phyloP scores from a whole-genome alignment of 2,329 filamentous ascomycete genomes.

The Tolypocladium ophioglossoides region DNA sequence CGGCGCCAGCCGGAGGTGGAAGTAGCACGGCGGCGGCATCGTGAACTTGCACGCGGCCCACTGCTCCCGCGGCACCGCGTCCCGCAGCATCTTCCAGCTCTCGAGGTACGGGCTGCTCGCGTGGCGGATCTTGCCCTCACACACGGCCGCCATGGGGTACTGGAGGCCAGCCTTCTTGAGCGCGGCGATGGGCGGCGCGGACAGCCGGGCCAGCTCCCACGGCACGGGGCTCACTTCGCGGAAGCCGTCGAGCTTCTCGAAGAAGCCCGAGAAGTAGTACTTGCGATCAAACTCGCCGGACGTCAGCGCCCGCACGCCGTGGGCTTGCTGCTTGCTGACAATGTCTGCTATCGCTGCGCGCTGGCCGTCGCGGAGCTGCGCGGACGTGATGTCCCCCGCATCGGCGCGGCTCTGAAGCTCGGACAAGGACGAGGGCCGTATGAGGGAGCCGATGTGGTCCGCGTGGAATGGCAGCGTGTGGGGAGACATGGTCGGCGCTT shows the following conservation, averaged over 20 bases:
- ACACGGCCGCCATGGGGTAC: constrained; percentile 28
- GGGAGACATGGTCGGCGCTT: constrained; percentile 9
- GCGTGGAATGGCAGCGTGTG: constrained; percentile 49
- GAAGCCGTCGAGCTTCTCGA: constrained; percentile 33
- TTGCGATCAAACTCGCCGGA: constrained; percentile 57
- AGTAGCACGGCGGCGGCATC: constrained; percentile 57
- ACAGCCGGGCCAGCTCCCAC: constrained; percentile 24
- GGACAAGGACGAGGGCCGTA: constrained; percentile 53
- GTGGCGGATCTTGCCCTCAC: constrained; percentile 31
- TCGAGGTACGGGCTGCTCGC: constrained; percentile 29
- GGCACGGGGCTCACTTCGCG: constrained; percentile 25
- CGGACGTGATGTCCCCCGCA: constrained; percentile 29
- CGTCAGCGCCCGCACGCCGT: constrained; percentile 52
- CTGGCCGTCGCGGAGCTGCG: constrained; percentile 44
- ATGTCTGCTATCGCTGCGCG: constrained; percentile 53
- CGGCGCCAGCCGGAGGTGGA: constrained; percentile 43
- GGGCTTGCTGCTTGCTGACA: constrained; percentile 52
- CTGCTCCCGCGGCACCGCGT: constrained; percentile 41
- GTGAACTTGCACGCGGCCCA: constrained; percentile 59
- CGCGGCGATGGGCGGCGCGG: constrained; percentile 27
- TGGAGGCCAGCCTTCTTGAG: constrained; percentile 26
- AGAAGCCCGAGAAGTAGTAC: constrained; percentile 38
- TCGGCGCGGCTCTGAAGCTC: constrained; percentile 37
- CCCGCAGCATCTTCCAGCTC: constrained; percentile 28
- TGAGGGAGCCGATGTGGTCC: constrained; percentile 62